Base-by-base conservation (phyloP, 2,329 filamentous ascomycete genomes). In the Colletotrichum magnum region DNA sequence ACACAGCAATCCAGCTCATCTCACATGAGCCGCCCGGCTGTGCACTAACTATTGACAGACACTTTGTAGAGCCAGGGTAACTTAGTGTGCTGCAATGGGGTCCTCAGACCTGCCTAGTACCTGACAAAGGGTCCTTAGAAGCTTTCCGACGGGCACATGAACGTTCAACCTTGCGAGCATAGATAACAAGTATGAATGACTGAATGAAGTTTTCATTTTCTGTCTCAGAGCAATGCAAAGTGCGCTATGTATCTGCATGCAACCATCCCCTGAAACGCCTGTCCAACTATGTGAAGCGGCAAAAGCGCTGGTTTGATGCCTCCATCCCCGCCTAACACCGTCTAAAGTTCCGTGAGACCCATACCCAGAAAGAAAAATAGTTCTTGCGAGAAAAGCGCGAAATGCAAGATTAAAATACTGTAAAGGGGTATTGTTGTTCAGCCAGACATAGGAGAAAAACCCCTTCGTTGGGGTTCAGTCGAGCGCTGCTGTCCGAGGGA, bases 351-450 rank as follows among this genome's bases (percentile, higher is more conserved):
- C 62, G 26, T 67, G 13, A 60, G 24, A 58, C 45, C 63, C 43
- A 16, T 69, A 51, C 26, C 57, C 67, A 47, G 39, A 69, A 45
- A 18, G 21, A 47, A 56, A 45, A 26, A 54, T 36, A 32, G 32
- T 10, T 69, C 61, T 65, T 69, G 61, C 61, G 48, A 65, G 28
- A 61, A 69, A 61, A 68, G 43, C 18, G 32, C 16, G 6, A 70
- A 58, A 70, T 70, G 64, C 67, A 64, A 64, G 53, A 70, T 70
- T 70, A 68, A 70, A 68, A 70, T 68, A 68, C 64, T 70, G 52
- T 68, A 70, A 59, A 70, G 64, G 68, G 58, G 68, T 70, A 68
- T 70, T 70, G 66, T 69, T 65, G 68, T 68, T 64, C 68, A 21
- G 41, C 53, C 68, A 58, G 58, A 70, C 58, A 59, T 68, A 70